These are phyloP conservation scores for Pogostemon cablin DNA, from an alignment of 257 asterid species.

Conservation along the genomic window DNA sequence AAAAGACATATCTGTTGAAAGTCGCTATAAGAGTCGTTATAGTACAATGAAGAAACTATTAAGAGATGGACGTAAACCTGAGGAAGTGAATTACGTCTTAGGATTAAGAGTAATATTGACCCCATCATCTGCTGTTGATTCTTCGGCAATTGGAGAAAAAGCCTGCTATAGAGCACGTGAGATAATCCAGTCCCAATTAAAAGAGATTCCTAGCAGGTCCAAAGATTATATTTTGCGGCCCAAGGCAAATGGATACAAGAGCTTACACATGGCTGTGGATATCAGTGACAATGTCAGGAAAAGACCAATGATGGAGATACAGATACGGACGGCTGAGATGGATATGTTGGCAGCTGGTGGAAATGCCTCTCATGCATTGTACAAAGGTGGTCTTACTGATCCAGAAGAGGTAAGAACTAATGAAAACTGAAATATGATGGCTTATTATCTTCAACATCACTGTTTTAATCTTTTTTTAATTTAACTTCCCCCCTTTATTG, in stretches of 20 bases:
- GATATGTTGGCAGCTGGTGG: conserved; percentile 92
- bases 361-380: conserved; percentile 86
- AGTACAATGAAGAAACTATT: conserved; percentile 96
- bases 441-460: conserved; percentile 8
- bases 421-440: conserved; percentile 10
- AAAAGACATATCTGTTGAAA: conserved; percentile 56
- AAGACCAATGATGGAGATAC: conserved; percentile 86
- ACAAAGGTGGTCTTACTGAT: conserved; percentile 89
- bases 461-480: neutral
- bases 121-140: conserved; percentile 44
- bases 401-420: conserved; percentile 68
- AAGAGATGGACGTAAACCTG: conserved; percentile 87
- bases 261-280: conserved; percentile 93
- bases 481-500: neutral
- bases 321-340: conserved; percentile 87
- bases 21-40: conserved; percentile 85
- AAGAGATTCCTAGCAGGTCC: conserved; percentile 76
- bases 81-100: conserved; percentile 81
- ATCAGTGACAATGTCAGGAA: conserved; percentile 53
- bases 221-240: conserved; percentile 82
- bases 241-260: conserved; percentile 83
- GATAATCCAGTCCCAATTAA: conserved; percentile 69
- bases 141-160: conserved; percentile 53
- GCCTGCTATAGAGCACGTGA: conserved; percentile 92
- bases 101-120: conserved; percentile 75